Evolutionary conservation across 257 asterid genomes (phyloP).

Genomic region (Linderniella brevidens): DNA sequence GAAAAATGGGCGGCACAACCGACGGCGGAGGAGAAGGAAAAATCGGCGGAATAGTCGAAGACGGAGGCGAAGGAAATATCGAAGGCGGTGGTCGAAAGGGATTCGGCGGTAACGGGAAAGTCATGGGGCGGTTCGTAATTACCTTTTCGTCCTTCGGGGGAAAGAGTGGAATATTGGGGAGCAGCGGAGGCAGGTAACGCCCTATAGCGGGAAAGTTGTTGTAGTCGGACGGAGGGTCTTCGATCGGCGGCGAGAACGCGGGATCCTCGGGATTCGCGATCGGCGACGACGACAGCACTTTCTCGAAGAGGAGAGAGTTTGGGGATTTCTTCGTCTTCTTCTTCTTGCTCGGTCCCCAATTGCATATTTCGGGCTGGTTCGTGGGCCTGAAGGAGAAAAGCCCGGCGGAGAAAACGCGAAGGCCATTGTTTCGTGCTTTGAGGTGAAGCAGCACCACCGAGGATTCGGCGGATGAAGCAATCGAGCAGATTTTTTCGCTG

Average conservation of each 20-base stretch:
- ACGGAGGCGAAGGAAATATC: not conserved
- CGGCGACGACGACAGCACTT: slow-evolving; percentile 11
- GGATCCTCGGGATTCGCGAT: slow-evolving; percentile 21
- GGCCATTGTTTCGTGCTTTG: slow-evolving; percentile 37
- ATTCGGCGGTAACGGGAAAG: slow-evolving; percentile 23
- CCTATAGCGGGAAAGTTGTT: too few species aligned
- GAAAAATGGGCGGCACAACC: slow-evolving; percentile 24
- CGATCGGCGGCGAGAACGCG: slow-evolving; percentile 20
- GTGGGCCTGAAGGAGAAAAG: slow-evolving; percentile 69
- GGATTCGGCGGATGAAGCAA: slow-evolving; percentile 51
- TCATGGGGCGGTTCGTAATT: slow-evolving; percentile 5
- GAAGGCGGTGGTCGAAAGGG: too few species aligned
- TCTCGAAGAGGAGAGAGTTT: not conserved
- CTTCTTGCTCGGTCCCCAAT: slow-evolving; percentile 27
- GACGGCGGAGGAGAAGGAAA: slow-evolving; percentile 33
- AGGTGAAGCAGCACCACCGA: slow-evolving; percentile 21
- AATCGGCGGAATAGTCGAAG: slow-evolving; percentile 38
- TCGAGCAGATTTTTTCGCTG: slow-evolving; percentile 44
- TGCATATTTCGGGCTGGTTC: slow-evolving; percentile 44
- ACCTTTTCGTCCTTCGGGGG: slow-evolving; percentile 19
- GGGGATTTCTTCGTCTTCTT: not conserved
- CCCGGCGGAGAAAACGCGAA: slow-evolving; percentile 66
- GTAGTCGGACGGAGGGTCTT: too few species aligned
- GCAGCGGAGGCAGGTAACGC: too few species aligned
- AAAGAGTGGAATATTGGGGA: slow-evolving; percentile 19